Percentiles rank a stretch among this genome's conserved stretches.
phyloP scores from a whole-genome alignment of 768 basidiomycete species.

The Leucosporidium scottii region DNA sequence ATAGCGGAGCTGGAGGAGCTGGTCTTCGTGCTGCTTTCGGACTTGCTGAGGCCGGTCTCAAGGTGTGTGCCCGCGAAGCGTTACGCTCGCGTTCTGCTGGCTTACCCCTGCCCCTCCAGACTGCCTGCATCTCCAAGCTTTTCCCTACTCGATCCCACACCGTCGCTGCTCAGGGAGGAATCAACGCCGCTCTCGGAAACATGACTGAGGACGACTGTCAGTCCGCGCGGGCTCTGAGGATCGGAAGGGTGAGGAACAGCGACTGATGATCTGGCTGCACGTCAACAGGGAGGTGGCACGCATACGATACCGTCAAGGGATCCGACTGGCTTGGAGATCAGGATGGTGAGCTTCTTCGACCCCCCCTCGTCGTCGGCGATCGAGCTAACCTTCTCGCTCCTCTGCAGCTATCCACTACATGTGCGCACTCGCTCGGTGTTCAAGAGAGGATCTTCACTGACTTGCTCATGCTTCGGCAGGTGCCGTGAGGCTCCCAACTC shows the following conservation, averaged over 20 bases:
- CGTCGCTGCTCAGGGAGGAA: conserved; percentile 98
- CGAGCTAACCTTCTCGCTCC: not conserved
- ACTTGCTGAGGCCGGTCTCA: conserved; percentile 94
- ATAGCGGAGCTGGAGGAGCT: conserved; percentile 92
- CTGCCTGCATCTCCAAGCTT: conserved; percentile 97
- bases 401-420: conserved; percentile 92
- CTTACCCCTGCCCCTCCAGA: conserved; percentile 39
- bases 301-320: conserved; percentile 68
- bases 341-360: not conserved
- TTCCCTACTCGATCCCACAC: conserved; percentile 99
- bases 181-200: conserved; percentile 86
- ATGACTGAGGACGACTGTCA: conserved; percentile 99
- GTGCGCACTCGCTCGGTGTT: conserved; percentile 39
- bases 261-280: not conserved
- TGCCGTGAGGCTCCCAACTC: conserved; percentile 83
- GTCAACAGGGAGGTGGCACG: conserved; percentile 27
- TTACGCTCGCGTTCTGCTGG: not conserved
- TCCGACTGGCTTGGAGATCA: conserved; percentile 97
- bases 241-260: conserved; percentile 60
- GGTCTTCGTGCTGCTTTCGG: conserved; percentile 97
- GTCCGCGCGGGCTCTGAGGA: conserved; percentile 69
- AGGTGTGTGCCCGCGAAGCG: conserved; percentile 40
- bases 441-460: not conserved
- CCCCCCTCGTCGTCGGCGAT: not conserved
- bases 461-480: not conserved